Base-by-base conservation (phyloP, 495 filamentous ascomycete species). In the Aspergillus bertholletiae region DNA sequence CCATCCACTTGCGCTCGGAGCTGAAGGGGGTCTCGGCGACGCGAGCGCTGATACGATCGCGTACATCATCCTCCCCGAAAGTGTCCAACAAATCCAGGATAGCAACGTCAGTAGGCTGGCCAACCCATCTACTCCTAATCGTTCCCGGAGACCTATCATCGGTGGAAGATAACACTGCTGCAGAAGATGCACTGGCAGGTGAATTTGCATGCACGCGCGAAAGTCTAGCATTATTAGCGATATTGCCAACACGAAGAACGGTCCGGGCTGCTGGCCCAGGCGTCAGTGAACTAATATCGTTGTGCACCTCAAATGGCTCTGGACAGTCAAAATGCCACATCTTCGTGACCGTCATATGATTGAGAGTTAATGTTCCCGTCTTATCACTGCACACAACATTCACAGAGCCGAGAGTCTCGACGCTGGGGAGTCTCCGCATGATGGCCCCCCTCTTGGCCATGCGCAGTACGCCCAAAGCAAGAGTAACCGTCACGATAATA, bases 361-460 rank as follows among this genome's bases (percentile, higher is more conserved):
- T 99, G 70, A 89, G 88, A 0, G 94, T 99, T 49, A 99, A 69
- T 20, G 94, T 98, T 21, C 93, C 89, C 18, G 94, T 99, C 74
- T 99, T 99, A 73, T 99, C 94, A 65, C 90, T 96, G 74, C 94
- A 99, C 24, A 99, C 89, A 44, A 99, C 94, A 68, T 97, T 97
- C 27, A 99, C 94, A 40, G 90, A 96, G 18, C 95, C 94, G n/a
- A 99, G 74, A 5, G 94, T 97, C 61, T 99, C 94, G 4, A 99
- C 94, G 67, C 92, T 96, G 13, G 94, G 94, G 62, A 99, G 86
- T 66, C 87, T 88, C 55, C 94, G 85, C 60, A 99, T 94, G 66
- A 97, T 97, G 5, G 94, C 94, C 45, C 93, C 88, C 57, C 91
- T 80, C 57, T 86, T 89, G 37, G 93, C 91, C 94, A 99, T 99